Evolutionary conservation across 805 yeast genomes (phyloP).

Genomic region (Monosporozyma servazzii): DNA sequence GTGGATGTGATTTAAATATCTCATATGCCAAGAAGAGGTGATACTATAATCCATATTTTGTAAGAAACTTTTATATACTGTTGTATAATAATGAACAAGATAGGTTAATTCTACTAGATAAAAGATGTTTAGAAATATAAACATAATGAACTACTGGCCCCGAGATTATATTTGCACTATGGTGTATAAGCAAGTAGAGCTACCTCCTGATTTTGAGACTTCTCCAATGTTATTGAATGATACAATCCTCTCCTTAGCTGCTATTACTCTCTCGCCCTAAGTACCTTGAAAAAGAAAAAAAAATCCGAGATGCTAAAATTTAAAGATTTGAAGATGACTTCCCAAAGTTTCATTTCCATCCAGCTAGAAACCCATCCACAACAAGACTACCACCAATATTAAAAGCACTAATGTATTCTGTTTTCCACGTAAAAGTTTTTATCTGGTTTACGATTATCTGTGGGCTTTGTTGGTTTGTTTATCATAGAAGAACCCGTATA

Average conservation of each 20-base stretch:
- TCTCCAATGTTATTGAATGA: background rate
- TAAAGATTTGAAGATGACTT: background rate
- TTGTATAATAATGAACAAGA: background rate
- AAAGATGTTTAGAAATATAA: no score
- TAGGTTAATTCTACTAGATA: background rate
- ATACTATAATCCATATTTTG: background rate
- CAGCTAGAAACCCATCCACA: background rate
- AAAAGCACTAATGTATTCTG: background rate
- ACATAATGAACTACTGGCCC: no score
- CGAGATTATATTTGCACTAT: no score
- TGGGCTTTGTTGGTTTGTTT: conserved; percentile 1
- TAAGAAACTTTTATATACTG: background rate
- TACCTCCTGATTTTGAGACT: background rate
- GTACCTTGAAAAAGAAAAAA: background rate
- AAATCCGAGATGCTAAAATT: background rate
- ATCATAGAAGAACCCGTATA: conserved; percentile 7
- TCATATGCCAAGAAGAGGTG: conserved; percentile 46
- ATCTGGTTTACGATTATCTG: conserved; percentile 6
- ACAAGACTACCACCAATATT: background rate
- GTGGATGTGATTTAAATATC: conserved; percentile 63
- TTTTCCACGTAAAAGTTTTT: conserved; percentile 5
- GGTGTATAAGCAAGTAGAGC: background rate
- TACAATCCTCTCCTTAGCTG: background rate
- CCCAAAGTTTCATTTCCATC: background rate
- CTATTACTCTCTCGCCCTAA: background rate